phyloP scores from a whole-genome alignment of 23 red algal genomes.

The Gracilaria gracilis region DNA sequence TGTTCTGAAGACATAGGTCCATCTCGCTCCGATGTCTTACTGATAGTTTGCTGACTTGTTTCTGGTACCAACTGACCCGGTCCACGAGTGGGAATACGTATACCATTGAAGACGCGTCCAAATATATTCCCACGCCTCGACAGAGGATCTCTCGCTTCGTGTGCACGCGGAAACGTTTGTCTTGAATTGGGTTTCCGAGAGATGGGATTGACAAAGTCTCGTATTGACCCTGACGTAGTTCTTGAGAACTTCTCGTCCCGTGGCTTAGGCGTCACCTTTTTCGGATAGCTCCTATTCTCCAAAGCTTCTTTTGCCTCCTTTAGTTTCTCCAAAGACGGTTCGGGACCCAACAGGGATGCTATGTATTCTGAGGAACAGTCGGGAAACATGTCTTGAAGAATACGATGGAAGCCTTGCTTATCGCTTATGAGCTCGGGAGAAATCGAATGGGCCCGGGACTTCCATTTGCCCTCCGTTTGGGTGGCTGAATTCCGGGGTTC shows the following conservation, averaged over 20 bases:
- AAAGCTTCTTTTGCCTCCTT: slow-evolving; percentile 24
- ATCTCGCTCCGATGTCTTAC: neutral
- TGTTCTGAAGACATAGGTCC: slow-evolving; percentile 29
- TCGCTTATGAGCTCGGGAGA: slow-evolving; percentile 4
- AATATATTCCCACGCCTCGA: slow-evolving; percentile 3
- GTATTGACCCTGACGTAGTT: neutral
- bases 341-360: neutral
- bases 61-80: neutral
- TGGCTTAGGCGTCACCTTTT: neutral
- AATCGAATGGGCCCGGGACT: neutral
- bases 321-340: slow-evolving; percentile 49
- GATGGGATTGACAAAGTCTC: slow-evolving; percentile 1
- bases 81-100: neutral
- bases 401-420: slow-evolving; percentile 32
- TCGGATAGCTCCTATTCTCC: slow-evolving; percentile 15
- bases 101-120: slow-evolving; percentile 11
- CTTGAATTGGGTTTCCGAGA: slow-evolving; percentile 2
- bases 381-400: slow-evolving; percentile 36
- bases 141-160: neutral
- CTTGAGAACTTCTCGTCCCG: neutral
- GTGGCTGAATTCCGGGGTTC: neutral
- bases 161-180: neutral
- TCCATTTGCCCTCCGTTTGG: neutral
- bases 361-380: slow-evolving; percentile 43
- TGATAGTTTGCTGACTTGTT: neutral